Evolutionary conservation across 441 rosid species (phyloP).

Genomic region (Omphalea diandra): DNA sequence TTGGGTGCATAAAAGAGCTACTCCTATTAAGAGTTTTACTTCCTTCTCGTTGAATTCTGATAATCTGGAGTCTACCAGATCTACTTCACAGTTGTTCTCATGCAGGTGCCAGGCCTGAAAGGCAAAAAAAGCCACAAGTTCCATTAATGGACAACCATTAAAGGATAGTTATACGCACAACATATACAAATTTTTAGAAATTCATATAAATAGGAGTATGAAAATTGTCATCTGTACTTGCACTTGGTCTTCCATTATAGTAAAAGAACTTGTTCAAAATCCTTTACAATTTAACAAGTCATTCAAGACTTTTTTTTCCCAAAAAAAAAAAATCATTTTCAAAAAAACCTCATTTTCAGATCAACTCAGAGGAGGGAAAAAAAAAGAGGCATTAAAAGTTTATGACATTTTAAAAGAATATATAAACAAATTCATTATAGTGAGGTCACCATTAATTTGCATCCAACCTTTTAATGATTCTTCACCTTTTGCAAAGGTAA

Average conservation of each 20-base stretch:
- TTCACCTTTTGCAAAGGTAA: background rate
- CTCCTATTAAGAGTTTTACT: slow-evolving; percentile 45
- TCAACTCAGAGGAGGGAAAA: background rate
- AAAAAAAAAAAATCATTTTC: too few species aligned
- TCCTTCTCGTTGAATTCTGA: slow-evolving; percentile 41
- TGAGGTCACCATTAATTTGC: background rate
- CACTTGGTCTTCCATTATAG: too few species aligned
- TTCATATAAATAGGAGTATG: too few species aligned
- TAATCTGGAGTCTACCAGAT: slow-evolving; percentile 49
- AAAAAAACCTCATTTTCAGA: background rate
- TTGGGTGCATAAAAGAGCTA: slow-evolving; percentile 70
- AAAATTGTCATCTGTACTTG: too few species aligned
- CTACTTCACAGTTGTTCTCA: slow-evolving; percentile 39
- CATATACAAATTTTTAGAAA: background rate
- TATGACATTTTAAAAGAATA: too few species aligned
- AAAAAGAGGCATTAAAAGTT: too few species aligned
- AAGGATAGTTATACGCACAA: background rate
- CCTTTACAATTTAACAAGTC: background rate
- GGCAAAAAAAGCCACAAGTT: background rate
- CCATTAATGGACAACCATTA: background rate
- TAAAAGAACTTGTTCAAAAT: too few species aligned
- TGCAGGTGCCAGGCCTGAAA: slow-evolving; percentile 63
- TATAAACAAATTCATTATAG: too few species aligned
- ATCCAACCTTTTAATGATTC: background rate
- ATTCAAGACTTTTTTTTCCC: too few species aligned